Percentiles rank a stretch among this genome's conserved stretches.
Evolutionary conservation across 768 basidiomycete species (phyloP).

Genomic region (Boletus tylopilopsis): DNA sequence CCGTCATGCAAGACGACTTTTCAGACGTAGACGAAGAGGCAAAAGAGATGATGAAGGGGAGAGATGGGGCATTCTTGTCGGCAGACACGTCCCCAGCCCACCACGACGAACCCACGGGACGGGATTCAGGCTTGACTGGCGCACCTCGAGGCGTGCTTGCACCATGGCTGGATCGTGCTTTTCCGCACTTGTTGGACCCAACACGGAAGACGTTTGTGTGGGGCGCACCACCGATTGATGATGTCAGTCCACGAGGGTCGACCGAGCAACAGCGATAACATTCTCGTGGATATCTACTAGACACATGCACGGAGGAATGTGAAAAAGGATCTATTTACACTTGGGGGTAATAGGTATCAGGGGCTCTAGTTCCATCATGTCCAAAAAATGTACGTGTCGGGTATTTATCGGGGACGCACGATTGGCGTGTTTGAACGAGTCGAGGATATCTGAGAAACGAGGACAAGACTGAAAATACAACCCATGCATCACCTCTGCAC

Average conservation of each 20-base stretch:
- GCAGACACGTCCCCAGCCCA: not conserved
- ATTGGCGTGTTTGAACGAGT: not conserved
- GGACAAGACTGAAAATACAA: conserved; percentile 1
- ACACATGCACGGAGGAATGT: not conserved
- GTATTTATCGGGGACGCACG: not conserved
- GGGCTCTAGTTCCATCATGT: not conserved
- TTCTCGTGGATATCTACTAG: not conserved
- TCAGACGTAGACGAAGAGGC: conserved; percentile 83
- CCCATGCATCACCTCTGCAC: conserved; percentile 58
- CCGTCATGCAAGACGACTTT: conserved; percentile 92
- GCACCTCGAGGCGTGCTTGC: conserved; percentile 43
- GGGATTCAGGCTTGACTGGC: not conserved
- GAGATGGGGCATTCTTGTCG: not conserved
- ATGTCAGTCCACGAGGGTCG: conserved; percentile 33
- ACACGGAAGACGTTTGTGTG: conserved; percentile 60
- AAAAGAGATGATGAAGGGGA: conserved; percentile 43
- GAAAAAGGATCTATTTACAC: not conserved
- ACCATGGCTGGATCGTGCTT: conserved; percentile 39
- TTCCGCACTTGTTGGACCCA: conserved; percentile 57
- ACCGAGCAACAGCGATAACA: not conserved
- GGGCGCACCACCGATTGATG: conserved; percentile 70
- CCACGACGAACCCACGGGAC: too few species aligned
- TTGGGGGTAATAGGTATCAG: not conserved
- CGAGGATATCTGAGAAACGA: not conserved
- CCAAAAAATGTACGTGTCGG: not conserved